Evolutionary conservation across 345 rosid species (phyloP), one percentile per base, ranked within the genome.

Genomic region (Fremontodendron californicum): DNA sequence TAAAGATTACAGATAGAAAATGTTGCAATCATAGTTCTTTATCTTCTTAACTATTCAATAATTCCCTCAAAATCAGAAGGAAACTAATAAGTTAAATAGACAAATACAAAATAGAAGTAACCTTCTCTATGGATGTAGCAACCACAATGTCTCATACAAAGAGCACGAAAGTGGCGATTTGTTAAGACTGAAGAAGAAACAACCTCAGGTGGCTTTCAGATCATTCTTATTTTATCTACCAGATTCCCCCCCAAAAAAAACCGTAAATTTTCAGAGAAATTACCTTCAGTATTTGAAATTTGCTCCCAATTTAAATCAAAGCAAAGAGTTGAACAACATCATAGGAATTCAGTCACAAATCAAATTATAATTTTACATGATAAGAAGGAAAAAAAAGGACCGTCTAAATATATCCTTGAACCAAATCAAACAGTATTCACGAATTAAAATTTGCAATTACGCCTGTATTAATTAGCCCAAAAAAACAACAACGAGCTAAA

Each of bases 331-430:
- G 49, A 8, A 65, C 1, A 35, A 15, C 31, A 68, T 46, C 2
- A 54, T 4, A 54, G 45, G 21, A 73, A 54, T 19, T 72, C 18
- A 72, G 29, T 35, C 75, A 39, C 29, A 73, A 39, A 37, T 35
- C 33, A 73, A 1, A 11, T 29, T 0, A 18, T 10, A 43, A 19
- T 42, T n/a, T n/a, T n/a, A n/a, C n/a, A n/a, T n/a, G n/a, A n/a
- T n/a, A n/a, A n/a, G n/a, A n/a, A n/a, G n/a, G n/a, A n/a, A n/a
- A n/a, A n/a, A n/a, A n/a, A n/a, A n/a, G n/a, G n/a, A n/a, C n/a
- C n/a, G n/a, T n/a, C n/a, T n/a, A n/a, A n/a, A n/a, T 35, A 72
- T 71, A 10, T 37, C 62, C 62, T 52, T 72, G 45, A 60, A 9
- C n/a, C 29, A 55, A 31, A 61, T 15, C 40, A 37, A 37, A 18